Percentiles rank a stretch among this genome's conserved stretches.
Evolutionary conservation across 2,329 filamentous ascomycete genomes (phyloP).

Genomic region (Fusarium goolgardi): DNA sequence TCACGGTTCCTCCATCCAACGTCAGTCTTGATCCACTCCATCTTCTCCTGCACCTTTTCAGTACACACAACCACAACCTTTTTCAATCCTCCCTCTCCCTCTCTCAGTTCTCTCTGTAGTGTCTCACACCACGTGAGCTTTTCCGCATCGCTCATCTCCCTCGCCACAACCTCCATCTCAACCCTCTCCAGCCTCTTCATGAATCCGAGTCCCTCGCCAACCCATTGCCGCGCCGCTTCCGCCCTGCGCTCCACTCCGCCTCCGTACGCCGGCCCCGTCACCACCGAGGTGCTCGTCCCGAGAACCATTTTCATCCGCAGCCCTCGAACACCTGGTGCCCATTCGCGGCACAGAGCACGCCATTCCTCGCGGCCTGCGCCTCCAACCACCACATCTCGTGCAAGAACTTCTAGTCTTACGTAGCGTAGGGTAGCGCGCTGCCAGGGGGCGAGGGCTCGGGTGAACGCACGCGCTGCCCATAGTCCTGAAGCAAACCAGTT

Average conservation of each 20-base stretch:
- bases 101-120: conserved; percentile 48
- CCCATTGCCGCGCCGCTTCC: conserved; percentile 35
- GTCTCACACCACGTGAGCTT: conserved; percentile 54
- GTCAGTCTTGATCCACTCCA: conserved; percentile 44
- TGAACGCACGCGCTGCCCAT: conserved; percentile 55
- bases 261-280: conserved; percentile 39
- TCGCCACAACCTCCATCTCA: conserved; percentile 56
- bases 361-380: conserved; percentile 50
- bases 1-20: conserved; percentile 32
- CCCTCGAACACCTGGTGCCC: conserved; percentile 53
- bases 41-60: conserved; percentile 44
- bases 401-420: conserved; percentile 56
- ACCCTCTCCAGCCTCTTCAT: conserved; percentile 51
- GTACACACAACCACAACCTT: conserved; percentile 42
- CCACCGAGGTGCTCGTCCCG: conserved; percentile 39
- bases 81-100: conserved; percentile 25
- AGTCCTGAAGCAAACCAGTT: conserved; percentile 60
- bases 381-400: conserved; percentile 51
- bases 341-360: conserved; percentile 52
- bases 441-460: conserved; percentile 53
- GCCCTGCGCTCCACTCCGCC: conserved; percentile 33
- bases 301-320: conserved; percentile 55
- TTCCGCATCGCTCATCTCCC: conserved; percentile 47
- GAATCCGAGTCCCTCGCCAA: conserved; percentile 48
- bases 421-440: conserved; percentile 56